Base-by-base conservation (phyloP, 2,329 filamentous ascomycete genomes). In the Fusarium citri region DNA sequence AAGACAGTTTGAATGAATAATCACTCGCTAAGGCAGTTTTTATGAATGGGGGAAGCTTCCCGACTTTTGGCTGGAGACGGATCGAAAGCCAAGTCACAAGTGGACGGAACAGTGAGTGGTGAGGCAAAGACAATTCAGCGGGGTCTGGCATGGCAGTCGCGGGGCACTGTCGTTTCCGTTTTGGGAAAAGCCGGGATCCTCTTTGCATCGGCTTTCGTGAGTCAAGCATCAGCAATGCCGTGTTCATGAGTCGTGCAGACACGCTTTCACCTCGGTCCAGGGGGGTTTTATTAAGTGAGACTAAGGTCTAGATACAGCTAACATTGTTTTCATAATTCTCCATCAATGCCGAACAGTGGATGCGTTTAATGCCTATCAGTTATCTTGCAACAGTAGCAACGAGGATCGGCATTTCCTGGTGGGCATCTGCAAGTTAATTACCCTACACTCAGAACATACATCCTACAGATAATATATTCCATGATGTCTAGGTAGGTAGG, bases 1-100 rank as follows among this genome's bases (percentile, higher is more conserved):
- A 18, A n/a, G 30, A 26, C 9, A 41, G 49, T 41, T 26, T n/a
- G 50, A 42, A 42, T 68, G 57, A 62, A 41, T 59, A 51, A 54
- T 55, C 50, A 60, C 51, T 66, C 63, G 62, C 45, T 53, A 66
- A 63, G 40, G 26, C 18, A 30, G 41, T 18, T 43, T 53, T 43
- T 42, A 34, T 67, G 47, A 59, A 69, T 28, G 53, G 53, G 42
- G 57, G 68, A 70, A 60, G 47, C 68, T 68, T 68, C 51, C 55
- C 55, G 61, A 65, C 59, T 68, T 71, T 70, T 68, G 53, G 54
- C 64, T 65, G 54, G 54, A 66, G 59, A 54, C 68, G 67, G 55
- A 63, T 50, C 48, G 12, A 49, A 68, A 64, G 64, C 51, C 55
- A 54, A 58, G 64, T 31, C 42, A 55, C 22, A 50, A 50, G 15